phyloP scores from a whole-genome alignment of 768 basidiomycete species.

The Suillus decipiens region DNA sequence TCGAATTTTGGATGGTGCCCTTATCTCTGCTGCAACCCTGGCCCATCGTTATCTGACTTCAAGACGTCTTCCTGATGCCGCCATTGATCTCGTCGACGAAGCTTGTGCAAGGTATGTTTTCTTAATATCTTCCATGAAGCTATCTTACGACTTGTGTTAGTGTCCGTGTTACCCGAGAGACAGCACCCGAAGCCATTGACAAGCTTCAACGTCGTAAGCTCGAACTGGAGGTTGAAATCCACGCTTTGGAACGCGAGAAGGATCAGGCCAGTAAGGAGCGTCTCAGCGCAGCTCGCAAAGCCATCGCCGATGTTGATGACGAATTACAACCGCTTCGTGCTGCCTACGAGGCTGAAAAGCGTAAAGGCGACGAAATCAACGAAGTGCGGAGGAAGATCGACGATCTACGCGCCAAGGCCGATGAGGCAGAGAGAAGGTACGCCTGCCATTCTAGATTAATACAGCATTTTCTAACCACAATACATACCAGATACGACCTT shows the following conservation, averaged over 20 bases:
- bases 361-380: slow-evolving; percentile 78
- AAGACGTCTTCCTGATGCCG: slow-evolving; percentile 77
- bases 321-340: slow-evolving; percentile 79
- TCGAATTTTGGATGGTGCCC: slow-evolving; percentile 81
- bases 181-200: slow-evolving; percentile 92
- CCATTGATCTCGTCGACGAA: slow-evolving; percentile 92
- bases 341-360: slow-evolving; percentile 86
- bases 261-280: slow-evolving; percentile 87
- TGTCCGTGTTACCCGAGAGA: slow-evolving; percentile 91
- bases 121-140: neutral
- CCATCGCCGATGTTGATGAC: slow-evolving; percentile 83
- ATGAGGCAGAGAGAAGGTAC: slow-evolving; percentile 88
- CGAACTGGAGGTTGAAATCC: slow-evolving; percentile 92
- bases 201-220: slow-evolving; percentile 85
- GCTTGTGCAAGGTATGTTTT: slow-evolving; percentile 76
- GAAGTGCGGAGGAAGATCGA: slow-evolving; percentile 80
- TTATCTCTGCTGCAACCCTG: slow-evolving; percentile 87
- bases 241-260: slow-evolving; percentile 92
- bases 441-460: slow-evolving; percentile 20
- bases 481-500: slow-evolving; percentile 58
- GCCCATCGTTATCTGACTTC: slow-evolving; percentile 92
- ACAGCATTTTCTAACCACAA: slow-evolving; percentile 17
- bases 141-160: slow-evolving; percentile 37
- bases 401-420: slow-evolving; percentile 86
- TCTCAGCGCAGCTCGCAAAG: slow-evolving; percentile 69